phyloP scores from a whole-genome alignment of 495 filamentous ascomycete genomes.

The Aspergillus egyptiacus region DNA sequence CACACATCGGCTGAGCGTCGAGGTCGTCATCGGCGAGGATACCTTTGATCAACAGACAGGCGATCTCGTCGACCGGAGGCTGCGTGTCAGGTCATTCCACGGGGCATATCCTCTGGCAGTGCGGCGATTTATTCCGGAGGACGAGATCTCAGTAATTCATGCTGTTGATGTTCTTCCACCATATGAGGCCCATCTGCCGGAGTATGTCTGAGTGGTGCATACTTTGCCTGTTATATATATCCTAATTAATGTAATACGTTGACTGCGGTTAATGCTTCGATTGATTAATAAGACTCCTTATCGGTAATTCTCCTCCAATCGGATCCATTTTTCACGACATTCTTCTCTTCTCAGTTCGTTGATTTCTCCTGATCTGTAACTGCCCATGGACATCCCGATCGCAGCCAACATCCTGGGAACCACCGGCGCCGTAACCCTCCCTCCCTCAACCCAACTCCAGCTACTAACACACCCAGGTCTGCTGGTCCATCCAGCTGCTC shows the following conservation, averaged over 20 bases:
- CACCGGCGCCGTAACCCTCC: not conserved
- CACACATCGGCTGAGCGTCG: conserved; percentile 8
- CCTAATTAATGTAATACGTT: no score
- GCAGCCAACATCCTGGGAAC: conserved; percentile 4
- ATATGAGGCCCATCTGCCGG: not conserved
- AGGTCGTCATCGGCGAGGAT: conserved; percentile 13
- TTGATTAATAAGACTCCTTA: no score
- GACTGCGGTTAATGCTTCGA: no score
- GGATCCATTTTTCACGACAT: no score
- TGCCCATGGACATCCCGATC: not conserved
- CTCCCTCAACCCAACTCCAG: not conserved
- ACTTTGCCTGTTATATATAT: no score
- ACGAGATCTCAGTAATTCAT: not conserved
- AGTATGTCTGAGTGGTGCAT: no score
- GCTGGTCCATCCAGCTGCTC: conserved; percentile 57
- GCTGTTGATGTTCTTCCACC: not conserved
- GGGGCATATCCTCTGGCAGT: conserved; percentile 3
- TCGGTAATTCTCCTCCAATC: no score
- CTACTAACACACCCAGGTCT: conserved; percentile 11
- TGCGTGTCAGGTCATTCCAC: conserved; percentile 1
- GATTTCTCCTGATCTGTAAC: not conserved
- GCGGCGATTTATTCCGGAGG: not conserved
- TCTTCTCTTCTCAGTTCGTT: not conserved
- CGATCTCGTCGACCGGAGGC: conserved; percentile 8
- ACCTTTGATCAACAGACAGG: conserved; percentile 8